phyloP scores from a whole-genome alignment of 176 grass and related monocot species.

The Carex myosuroides region DNA sequence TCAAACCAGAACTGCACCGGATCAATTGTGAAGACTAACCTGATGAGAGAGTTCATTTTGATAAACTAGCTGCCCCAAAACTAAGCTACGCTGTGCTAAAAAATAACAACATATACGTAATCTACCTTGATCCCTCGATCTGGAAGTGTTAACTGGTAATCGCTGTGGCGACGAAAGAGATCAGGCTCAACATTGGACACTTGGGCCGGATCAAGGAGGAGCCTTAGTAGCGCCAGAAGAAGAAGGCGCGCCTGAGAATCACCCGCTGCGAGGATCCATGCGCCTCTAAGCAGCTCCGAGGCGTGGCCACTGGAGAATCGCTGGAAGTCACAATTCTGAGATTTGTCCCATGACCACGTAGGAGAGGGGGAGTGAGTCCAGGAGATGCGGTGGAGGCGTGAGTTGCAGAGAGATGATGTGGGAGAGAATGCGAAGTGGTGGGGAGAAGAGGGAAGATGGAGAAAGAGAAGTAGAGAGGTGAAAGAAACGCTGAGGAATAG shows the following conservation, averaged over 20 bases:
- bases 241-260: conserved; percentile 32
- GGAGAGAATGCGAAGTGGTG: neutral
- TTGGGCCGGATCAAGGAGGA: conserved; percentile 24
- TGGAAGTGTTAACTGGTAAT: conserved; percentile 20
- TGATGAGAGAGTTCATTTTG: neutral
- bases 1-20: neutral
- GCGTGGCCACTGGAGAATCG: conserved; percentile 8
- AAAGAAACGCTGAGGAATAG: neutral
- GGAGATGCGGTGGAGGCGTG: conserved; percentile 14
- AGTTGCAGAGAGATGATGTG: neutral
- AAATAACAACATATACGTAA: neutral
- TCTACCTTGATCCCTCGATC: conserved; percentile 16
- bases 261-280: conserved; percentile 30
- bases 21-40: neutral
- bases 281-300: conserved; percentile 28
- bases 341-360: conserved; percentile 18
- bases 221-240: conserved; percentile 20
- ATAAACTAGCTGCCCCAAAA: neutral
- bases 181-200: conserved; percentile 28
- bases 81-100: neutral
- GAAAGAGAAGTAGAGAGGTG: conserved; percentile 16
- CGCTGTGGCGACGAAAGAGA: conserved; percentile 33
- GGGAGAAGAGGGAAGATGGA: conserved; percentile 2
- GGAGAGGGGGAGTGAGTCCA: neutral
- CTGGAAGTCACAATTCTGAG: conserved; percentile 13